Base-by-base conservation (phyloP, 192 early-diverging fungal species). In the Coemansia sp. region DNA sequence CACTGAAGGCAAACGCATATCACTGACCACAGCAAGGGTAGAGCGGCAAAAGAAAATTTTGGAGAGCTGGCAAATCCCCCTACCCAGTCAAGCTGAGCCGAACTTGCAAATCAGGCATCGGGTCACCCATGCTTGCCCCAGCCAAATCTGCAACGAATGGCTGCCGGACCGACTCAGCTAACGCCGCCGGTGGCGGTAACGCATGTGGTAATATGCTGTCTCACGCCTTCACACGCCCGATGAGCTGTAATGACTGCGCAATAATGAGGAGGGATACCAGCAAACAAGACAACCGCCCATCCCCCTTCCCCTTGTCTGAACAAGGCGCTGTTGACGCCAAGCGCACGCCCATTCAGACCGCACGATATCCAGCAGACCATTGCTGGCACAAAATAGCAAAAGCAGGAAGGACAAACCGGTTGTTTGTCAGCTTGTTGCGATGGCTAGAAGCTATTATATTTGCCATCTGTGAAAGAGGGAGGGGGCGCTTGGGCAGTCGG, bases 51-150 rank as follows among this genome's bases (percentile, higher is more conserved):
- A 59, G 46, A 62, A 62, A 62, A 37, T 62, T 62, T 62, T 62
- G 60, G 60, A 51, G 46, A 51, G 49, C 60, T 15, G 31, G 48
- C 48, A 31, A 50, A 47, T 50, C 60, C 60, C 60, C 42, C 59
- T 25, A 28, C 12, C 52, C 52, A 28, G 11, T 34, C 28, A 62
- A 62, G 60, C 60, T 62, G 60, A 62, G 60, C 60, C 60, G 60
- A 51, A 51, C 36, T 31, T 51, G 50, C 47, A 38, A 62, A 26
- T 62, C 48, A 62, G 47, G 17, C 47, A 48, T n/a, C 47, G 17
- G 14, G 47, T 48, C 47, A 48, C 47, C 12, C 19, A 48, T 15
- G 42, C 42, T n/a, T 48, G 17, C 47, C 47, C 47, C 47, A 48
- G 47, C 47, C 20, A 20, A 48, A 15, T 48, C 15, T 48, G 47